Evolutionary conservation across 352 stramenopile genomes (phyloP).

Genomic region (Halophytophthora polymorphica): DNA sequence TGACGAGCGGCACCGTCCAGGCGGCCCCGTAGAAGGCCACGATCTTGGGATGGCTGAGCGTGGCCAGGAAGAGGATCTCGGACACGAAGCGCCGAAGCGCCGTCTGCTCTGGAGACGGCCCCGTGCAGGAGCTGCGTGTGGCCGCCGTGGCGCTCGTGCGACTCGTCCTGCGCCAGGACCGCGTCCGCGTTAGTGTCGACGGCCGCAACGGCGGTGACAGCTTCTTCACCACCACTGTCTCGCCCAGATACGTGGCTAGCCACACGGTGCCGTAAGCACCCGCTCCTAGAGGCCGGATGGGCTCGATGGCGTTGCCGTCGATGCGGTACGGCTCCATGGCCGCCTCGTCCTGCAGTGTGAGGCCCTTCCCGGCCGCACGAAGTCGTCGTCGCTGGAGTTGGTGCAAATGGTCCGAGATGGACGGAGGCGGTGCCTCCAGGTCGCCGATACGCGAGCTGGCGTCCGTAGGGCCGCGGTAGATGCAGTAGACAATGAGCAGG

Average conservation of each 20-base stretch:
- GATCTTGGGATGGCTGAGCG: conserved; percentile 72
- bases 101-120: conserved; percentile 8
- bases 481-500: conserved; percentile 23
- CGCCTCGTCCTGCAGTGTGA: conserved; percentile 45
- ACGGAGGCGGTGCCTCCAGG: conserved; percentile 3
- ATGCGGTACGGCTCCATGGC: conserved; percentile 49
- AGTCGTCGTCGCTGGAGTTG: conserved; percentile 6
- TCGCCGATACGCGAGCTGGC: not conserved
- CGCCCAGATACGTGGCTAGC: conserved; percentile 44
- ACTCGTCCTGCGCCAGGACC: conserved; percentile 29
- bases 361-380: conserved; percentile 1
- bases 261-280: conserved; percentile 51
- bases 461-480: conserved; percentile 15
- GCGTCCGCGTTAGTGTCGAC: conserved; percentile 22
- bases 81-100: conserved; percentile 43
- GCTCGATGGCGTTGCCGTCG: conserved; percentile 29
- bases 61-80: conserved; percentile 65
- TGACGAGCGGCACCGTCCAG: conserved; percentile 32
- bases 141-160: conserved; percentile 14
- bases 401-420: conserved; percentile 6
- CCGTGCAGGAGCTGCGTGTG: conserved; percentile 10
- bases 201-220: conserved; percentile 30
- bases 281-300: conserved; percentile 30
- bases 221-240: conserved; percentile 50
- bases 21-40: conserved; percentile 76